A percentile compares a stretch with the other conserved stretches of the same genome.
Evolutionary conservation across 495 filamentous ascomycete species (phyloP).

Genomic region (Pseudevernia furfuracea): DNA sequence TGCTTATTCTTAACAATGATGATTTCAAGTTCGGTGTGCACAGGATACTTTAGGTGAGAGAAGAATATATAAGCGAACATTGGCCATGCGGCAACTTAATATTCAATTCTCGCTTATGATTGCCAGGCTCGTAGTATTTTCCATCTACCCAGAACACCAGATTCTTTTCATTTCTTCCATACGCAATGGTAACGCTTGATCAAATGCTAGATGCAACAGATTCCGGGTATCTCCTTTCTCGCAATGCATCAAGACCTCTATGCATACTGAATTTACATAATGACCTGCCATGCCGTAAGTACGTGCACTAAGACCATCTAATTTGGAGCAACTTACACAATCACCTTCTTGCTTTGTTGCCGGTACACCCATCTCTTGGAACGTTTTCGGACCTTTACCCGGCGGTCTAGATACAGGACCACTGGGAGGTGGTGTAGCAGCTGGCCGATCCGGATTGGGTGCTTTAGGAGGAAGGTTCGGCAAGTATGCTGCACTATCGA

Average conservation of each 20-base stretch:
- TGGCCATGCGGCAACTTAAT: background rate
- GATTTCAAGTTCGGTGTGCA: background rate
- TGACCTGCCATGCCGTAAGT: slow-evolving; percentile 41
- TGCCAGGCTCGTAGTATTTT: background rate
- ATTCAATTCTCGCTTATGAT: slow-evolving; percentile 8
- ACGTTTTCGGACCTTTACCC: slow-evolving; percentile 85
- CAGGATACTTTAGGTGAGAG: background rate
- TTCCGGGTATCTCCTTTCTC: slow-evolving; percentile 10
- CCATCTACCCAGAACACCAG: slow-evolving; percentile 16
- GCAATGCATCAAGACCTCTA: slow-evolving; percentile 10
- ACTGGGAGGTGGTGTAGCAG: slow-evolving; percentile 31
- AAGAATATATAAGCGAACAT: background rate
- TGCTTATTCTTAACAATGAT: background rate
- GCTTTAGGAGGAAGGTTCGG: slow-evolving; percentile 21
- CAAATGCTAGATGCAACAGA: background rate
- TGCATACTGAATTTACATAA: slow-evolving; percentile 46
- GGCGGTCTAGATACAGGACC: slow-evolving; percentile 38
- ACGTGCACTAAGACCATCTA: background rate
- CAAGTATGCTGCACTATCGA: slow-evolving; percentile 2
- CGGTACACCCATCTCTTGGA: slow-evolving; percentile 96
- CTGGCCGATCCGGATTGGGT: slow-evolving; percentile 18
- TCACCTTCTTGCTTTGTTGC: slow-evolving; percentile 70
- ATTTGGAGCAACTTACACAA: slow-evolving; percentile 62
- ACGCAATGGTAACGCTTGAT: slow-evolving; percentile 4
- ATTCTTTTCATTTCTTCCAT: background rate